A percentile compares a stretch with the other conserved stretches of the same genome.
phyloP scores from a whole-genome alignment of 2,329 filamentous ascomycete species.

The Trichoderma atrobrunneum region DNA sequence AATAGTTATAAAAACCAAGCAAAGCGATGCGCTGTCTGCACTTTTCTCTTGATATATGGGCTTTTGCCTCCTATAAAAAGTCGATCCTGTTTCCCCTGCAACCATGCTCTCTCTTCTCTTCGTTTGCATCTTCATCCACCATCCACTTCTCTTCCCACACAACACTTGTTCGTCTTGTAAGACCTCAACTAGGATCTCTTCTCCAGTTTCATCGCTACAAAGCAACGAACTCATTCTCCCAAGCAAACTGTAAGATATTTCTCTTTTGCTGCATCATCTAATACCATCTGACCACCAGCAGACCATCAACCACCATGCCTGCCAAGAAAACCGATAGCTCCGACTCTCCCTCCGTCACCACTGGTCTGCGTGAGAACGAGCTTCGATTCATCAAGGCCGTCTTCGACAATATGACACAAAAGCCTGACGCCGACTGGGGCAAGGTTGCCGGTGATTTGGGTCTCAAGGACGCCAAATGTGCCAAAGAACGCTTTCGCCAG shows the following conservation, averaged over 20 bases:
- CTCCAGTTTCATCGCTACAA: neutral
- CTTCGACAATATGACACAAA: slow-evolving; percentile 42
- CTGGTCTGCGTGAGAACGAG: slow-evolving; percentile 35
- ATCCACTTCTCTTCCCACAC: neutral
- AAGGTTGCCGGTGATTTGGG: slow-evolving; percentile 36
- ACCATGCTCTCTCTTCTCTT: neutral
- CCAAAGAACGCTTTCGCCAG: slow-evolving; percentile 41
- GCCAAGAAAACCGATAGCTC: slow-evolving; percentile 30
- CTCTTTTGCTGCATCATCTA: neutral
- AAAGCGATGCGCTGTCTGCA: neutral
- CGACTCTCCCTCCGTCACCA: slow-evolving; percentile 22
- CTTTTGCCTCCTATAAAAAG: neutral
- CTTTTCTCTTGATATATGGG: neutral
- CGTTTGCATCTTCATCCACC: neutral
- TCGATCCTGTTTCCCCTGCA: neutral
- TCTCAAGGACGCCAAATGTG: slow-evolving; percentile 42
- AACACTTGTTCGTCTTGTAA: neutral
- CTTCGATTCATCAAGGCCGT: slow-evolving; percentile 41
- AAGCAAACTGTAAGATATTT: neutral
- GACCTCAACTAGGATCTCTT: neutral
- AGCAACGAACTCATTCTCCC: neutral
- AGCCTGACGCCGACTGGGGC: slow-evolving; percentile 42
- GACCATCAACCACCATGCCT: slow-evolving; percentile 28
- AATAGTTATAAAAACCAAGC: neutral
- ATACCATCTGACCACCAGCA: neutral